A percentile compares a stretch with the other conserved stretches of the same genome.
These are phyloP conservation scores for Carpinus fangiana DNA, from an alignment of 306 rosid genomes.

Conservation along the genomic window DNA sequence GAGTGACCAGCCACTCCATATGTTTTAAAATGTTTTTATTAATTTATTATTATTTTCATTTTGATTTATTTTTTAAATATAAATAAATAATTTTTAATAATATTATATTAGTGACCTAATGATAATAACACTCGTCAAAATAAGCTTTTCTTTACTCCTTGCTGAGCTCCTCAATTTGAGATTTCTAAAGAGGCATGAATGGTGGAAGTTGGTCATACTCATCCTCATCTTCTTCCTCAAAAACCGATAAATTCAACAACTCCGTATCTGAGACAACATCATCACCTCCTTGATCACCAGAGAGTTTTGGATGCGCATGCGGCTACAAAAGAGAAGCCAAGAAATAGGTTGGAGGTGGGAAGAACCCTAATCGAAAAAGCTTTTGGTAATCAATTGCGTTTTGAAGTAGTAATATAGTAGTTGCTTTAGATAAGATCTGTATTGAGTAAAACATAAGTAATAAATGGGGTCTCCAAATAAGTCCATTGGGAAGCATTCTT, in stretches of 20 bases:
- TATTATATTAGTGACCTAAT: no score
- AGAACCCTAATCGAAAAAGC: constrained; percentile 26
- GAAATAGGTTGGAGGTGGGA: constrained; percentile 30
- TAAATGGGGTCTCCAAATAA: constrained; percentile 48
- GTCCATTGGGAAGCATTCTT: constrained; percentile 37
- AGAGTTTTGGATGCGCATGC: constrained; percentile 39
- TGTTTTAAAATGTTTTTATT: no score
- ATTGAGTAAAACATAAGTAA: constrained; percentile 50
- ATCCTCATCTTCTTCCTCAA: constrained; percentile 20
- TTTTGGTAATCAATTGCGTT: constrained; percentile 32
- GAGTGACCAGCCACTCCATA: no score
- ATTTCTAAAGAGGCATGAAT: constrained; percentile 26
- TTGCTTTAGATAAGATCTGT: constrained; percentile 42
- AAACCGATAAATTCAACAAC: constrained; percentile 6
- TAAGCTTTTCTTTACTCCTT: constrained; percentile 24
- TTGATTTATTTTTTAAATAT: no score
- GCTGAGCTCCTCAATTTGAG: constrained; percentile 24
- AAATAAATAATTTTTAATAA: no score
- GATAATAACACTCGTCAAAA: constrained; percentile 25
- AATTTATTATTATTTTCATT: no score
- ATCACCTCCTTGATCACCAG: constrained; percentile 26
- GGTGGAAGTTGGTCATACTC: constrained; percentile 20
- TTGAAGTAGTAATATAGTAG: constrained; percentile 28
- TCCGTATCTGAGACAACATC: constrained; percentile 17
- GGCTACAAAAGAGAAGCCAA: constrained; percentile 45